Conservation (phyloP, 345 rosid genomes). For the Camelina sativa region DNA sequence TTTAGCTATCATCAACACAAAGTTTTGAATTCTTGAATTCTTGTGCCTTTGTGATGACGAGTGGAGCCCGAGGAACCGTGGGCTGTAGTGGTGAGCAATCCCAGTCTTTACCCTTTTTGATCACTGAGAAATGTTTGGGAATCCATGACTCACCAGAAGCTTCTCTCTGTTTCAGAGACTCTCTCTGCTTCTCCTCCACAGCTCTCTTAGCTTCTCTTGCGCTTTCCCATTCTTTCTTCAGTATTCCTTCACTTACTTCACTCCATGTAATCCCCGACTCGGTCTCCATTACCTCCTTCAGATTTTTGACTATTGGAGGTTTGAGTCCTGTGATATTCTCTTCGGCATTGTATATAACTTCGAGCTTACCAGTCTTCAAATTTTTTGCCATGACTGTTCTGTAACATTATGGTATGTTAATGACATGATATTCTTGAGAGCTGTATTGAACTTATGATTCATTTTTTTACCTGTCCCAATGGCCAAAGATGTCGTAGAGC, state of each 20-base stretch:
- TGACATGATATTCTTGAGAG: neutral
- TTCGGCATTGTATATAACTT: conserved; percentile 62
- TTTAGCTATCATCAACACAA: neutral
- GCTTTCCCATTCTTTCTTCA: conserved; percentile 69
- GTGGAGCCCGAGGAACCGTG: conserved; percentile 67
- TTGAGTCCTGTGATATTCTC: conserved; percentile 57
- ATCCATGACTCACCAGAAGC: conserved; percentile 62
- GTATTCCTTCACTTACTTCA: conserved; percentile 59
- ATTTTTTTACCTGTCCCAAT: conserved; percentile 74
- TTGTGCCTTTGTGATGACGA: conserved; percentile 35
- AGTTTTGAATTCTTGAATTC: conserved; percentile 15
- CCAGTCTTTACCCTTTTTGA: conserved; percentile 57
- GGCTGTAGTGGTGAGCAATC: conserved; percentile 57
- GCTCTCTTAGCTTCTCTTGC: conserved; percentile 68
- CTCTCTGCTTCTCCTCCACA: conserved; percentile 72
- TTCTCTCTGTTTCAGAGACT: conserved; percentile 49
- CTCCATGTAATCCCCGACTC: conserved; percentile 77
- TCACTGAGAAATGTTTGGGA: conserved; percentile 61
- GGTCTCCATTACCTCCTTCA: conserved; percentile 53
- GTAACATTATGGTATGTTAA: conserved; percentile 26
- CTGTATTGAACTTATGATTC: neutral
- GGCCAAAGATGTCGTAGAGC: conserved; percentile 63
- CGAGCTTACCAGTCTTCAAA: conserved; percentile 47
- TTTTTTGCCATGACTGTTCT: conserved; percentile 68
- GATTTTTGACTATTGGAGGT: conserved; percentile 59